Evolutionary conservation across 148 eudicot genomes (phyloP).

Genomic region (Chenopodium suecicum): DNA sequence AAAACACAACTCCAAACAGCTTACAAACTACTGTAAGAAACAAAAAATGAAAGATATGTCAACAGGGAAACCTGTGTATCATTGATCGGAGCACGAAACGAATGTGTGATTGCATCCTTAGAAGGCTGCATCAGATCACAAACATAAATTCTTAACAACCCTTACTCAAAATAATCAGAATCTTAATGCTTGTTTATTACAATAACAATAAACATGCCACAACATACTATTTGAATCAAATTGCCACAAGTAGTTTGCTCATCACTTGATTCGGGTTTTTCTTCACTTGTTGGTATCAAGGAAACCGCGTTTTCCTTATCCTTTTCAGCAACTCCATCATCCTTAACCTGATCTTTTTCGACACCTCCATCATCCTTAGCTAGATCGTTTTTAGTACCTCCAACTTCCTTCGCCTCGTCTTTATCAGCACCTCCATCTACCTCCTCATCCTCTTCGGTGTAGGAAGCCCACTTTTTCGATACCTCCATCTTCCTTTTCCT

Average conservation of each 20-base stretch:
- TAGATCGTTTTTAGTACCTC: slow-evolving; percentile 71
- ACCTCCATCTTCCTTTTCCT: slow-evolving; percentile 79
- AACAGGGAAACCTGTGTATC: slow-evolving; percentile 67
- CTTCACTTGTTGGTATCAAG: slow-evolving; percentile 24
- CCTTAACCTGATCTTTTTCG: slow-evolving; percentile 49
- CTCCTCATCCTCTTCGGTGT: slow-evolving; percentile 30
- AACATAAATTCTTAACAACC: slow-evolving; percentile 1
- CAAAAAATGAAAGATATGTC: not conserved
- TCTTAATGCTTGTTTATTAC: too few relatives aligned
- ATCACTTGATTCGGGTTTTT: slow-evolving; percentile 24
- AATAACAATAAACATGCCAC: not conserved
- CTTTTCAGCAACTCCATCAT: slow-evolving; percentile 58
- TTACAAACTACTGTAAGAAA: not conserved
- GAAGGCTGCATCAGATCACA: slow-evolving; percentile 36
- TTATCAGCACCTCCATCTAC: slow-evolving; percentile 63
- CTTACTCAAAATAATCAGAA: not conserved
- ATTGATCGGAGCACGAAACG: slow-evolving; percentile 63
- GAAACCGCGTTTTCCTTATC: slow-evolving; percentile 40
- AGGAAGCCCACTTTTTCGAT: slow-evolving; percentile 55
- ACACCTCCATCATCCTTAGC: slow-evolving; percentile 69
- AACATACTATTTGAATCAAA: not conserved
- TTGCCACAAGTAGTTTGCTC: slow-evolving; percentile 23
- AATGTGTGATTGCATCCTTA: slow-evolving; percentile 40
- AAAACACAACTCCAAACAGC: not conserved
- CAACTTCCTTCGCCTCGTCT: slow-evolving; percentile 30